Evolutionary conservation across 164 flowering plant genomes (phyloP).

Genomic region (Buxus sempervirens): DNA sequence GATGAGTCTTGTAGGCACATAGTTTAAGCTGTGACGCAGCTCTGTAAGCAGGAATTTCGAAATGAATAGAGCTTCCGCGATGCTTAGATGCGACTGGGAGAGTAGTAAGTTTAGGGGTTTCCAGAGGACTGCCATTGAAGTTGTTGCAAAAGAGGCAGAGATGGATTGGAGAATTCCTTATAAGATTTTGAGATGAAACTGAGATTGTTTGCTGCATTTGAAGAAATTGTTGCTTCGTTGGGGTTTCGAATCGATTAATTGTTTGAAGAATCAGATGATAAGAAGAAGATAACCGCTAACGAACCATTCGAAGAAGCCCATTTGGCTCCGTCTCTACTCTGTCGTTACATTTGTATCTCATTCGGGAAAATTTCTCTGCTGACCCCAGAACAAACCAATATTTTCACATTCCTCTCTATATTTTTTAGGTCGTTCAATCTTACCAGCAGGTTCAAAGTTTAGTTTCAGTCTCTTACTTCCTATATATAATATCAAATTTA

Average conservation of each 20-base stretch:
- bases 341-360: too few species aligned
- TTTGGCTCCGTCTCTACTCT: too few species aligned
- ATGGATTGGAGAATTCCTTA: slow-evolving; percentile 8
- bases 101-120: slow-evolving; percentile 4
- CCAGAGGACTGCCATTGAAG: background rate
- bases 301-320: too few species aligned
- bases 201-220: slow-evolving; percentile 15
- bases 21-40: background rate
- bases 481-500: too few species aligned
- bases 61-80: slow-evolving; percentile 4
- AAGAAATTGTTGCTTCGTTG: background rate
- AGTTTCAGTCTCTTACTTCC: too few species aligned
- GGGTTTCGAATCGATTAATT: background rate
- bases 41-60: slow-evolving; percentile 1
- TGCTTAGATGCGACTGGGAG: slow-evolving; percentile 1
- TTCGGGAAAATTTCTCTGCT: too few species aligned
- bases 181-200: slow-evolving; percentile 21
- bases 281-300: background rate
- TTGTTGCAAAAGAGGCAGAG: background rate
- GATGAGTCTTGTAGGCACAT: background rate
- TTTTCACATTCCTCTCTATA: too few species aligned
- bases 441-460: too few species aligned
- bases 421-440: too few species aligned
- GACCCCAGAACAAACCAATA: too few species aligned
- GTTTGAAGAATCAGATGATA: background rate